Base-by-base conservation (phyloP, 1,284 basidiomycete species). In the Rugiboletus extremiorientalis region DNA sequence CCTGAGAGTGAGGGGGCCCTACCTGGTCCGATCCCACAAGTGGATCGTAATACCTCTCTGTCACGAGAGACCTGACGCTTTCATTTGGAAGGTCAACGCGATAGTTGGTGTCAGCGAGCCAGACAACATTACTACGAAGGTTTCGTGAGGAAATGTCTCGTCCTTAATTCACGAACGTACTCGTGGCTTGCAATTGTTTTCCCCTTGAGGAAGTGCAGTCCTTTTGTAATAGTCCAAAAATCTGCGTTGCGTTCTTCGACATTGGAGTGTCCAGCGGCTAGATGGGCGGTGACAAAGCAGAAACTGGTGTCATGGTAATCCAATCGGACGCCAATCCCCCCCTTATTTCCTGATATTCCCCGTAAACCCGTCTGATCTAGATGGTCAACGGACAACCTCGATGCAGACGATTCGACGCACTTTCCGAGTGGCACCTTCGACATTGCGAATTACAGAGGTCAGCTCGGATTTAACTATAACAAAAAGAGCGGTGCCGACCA, bases 341-440 rank as follows among this genome's bases (percentile, higher is more conserved):
- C 93, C 76, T 96, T 99, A 76, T 99, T 99, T 25, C 97, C 97
- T 8, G 93, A 94, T 84, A 99, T 94, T 18, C 97, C 97, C 55
- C 94, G 86, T 38, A 99, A 79, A 23, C 97, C 97, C 6, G 97
- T 99, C 92, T 95, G 66, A 55, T 40, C n/a, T 57, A 61, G 58
- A 45, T 31, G 36, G 38, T 64, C 31, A 64, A 38, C 4, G n/a
- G 22, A 41, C 12, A 34, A 14, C 11, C 46, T 14, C 31, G 15
- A 27, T 41, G 25, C 42, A 44, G 38, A 50, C 31, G 33, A 50
- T 45, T 47, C 37, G 30, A 51, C 38, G 36, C 48, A 91, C 93
- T 80, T 99, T 99, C 65, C 94, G 89, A 31, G 91, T 90, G 7
- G 94, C 82, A 5, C 88, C 94, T 75, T 99, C 97, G 11, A 99